phyloP scores from a whole-genome alignment of 2,329 filamentous ascomycete species.

The Pseudogymnoascus sp. region DNA sequence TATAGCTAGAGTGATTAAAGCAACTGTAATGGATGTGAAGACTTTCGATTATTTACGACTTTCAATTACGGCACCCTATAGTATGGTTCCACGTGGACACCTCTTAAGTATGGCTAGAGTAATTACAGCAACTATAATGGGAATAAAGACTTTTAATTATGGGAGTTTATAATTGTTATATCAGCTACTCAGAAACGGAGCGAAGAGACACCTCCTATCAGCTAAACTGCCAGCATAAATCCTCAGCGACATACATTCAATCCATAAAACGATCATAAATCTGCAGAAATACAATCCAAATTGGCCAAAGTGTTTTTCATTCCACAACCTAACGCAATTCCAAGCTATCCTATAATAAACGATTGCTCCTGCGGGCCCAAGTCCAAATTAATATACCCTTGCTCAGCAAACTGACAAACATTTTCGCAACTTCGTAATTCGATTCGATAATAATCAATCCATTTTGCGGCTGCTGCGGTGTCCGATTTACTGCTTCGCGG shows the following conservation, averaged over 20 bases:
- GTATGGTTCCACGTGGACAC: too few relatives aligned
- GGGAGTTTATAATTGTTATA: too few relatives aligned
- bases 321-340: slow-evolving; percentile 1
- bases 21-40: too few relatives aligned
- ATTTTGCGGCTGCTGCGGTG: neutral
- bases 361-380: slow-evolving; percentile 13
- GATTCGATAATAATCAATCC: slow-evolving; percentile 12
- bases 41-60: too few relatives aligned
- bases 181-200: too few relatives aligned
- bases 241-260: neutral
- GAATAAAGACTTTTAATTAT: too few relatives aligned
- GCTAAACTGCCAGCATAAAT: too few relatives aligned
- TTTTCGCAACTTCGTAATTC: neutral
- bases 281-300: neutral
- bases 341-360: neutral
- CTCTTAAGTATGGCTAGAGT: too few relatives aligned
- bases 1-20: too few relatives aligned
- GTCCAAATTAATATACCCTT: neutral
- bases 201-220: too few relatives aligned
- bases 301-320: neutral
- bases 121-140: too few relatives aligned
- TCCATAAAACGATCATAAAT: neutral
- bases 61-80: too few relatives aligned
- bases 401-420: slow-evolving; percentile 2
- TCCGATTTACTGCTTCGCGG: slow-evolving; percentile 3